These are phyloP conservation scores for Triticum monococcum DNA, from an alignment of 176 grass and related monocot species.

Conservation along the genomic window DNA sequence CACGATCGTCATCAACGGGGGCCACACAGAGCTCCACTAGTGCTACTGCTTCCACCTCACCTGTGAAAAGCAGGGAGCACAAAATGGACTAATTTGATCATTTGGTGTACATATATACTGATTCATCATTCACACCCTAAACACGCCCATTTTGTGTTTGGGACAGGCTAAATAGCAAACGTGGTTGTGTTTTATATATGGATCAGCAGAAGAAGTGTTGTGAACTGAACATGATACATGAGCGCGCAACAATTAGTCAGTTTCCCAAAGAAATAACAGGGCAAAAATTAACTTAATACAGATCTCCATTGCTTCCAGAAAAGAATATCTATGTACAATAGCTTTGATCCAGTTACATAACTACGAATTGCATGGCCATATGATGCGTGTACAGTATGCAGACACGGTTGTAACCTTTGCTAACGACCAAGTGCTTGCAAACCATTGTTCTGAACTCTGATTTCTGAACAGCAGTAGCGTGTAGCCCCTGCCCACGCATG, in stretches of 20 bases:
- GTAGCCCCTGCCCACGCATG: background rate
- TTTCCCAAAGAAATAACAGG: background rate
- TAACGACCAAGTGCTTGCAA: background rate
- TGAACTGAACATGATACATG: background rate
- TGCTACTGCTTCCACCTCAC: slow-evolving; percentile 48
- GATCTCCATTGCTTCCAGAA: background rate
- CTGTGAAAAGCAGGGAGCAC: slow-evolving; percentile 43
- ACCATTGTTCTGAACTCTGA: background rate
- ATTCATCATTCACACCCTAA: background rate
- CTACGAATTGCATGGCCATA: background rate
- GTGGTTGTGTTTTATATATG: background rate
- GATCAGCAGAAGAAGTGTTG: background rate
- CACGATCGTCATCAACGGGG: background rate
- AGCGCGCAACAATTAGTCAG: background rate
- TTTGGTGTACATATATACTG: slow-evolving; percentile 30
- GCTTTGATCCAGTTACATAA: background rate
- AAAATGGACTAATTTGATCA: background rate
- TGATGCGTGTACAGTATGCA: background rate
- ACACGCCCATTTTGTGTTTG: no score
- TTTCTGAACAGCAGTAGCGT: background rate
- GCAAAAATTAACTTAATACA: no score
- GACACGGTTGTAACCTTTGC: background rate
- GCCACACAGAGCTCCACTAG: slow-evolving; percentile 39
- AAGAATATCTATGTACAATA: background rate
- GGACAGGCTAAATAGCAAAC: no score